Evolutionary conservation across 176 grass and related monocot genomes (phyloP).

Genomic region (sorghum (Sorghum bicolor)): Sorghum_bicolor_NCBIv3 NC_012871.2:70942501-70943000

Average conservation of each 20-base stretch:
- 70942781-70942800: neutral
- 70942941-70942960: neutral
- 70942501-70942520: neutral
- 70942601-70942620: constrained; percentile 80
- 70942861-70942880: neutral
- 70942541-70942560: constrained; percentile 61
- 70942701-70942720: constrained; percentile 79
- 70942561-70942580: constrained; percentile 59
- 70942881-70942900: constrained; percentile 12
- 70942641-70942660: constrained; percentile 68
- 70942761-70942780: neutral
- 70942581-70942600: constrained; percentile 79
- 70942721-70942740: constrained; percentile 85
- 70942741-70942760: constrained; percentile 30
- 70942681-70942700: constrained; percentile 66
- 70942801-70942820: neutral
- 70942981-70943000: constrained; percentile 67
- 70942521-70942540: constrained; percentile 7
- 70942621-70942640: constrained; percentile 80
- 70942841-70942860: neutral
- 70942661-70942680: constrained; percentile 75
- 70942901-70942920: neutral
- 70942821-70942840: neutral
- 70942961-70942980: constrained; percentile 45
- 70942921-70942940: neutral